Base-by-base conservation (phyloP, 768 basidiomycete genomes). In the Candolleomyces eurysporus region DNA sequence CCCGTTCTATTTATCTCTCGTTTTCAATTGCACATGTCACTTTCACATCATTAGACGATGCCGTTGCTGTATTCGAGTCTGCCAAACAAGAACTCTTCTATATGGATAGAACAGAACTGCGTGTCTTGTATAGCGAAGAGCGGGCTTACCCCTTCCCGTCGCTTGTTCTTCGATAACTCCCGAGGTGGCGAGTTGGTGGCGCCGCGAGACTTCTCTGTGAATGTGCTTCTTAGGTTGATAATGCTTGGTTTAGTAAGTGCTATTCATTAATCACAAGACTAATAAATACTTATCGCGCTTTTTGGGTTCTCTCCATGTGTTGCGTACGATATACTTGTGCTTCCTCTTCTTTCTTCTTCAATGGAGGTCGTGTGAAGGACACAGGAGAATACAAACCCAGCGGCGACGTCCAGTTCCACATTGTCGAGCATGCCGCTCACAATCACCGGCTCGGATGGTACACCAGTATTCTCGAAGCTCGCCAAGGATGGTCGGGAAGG, bases 21-120 rank as follows among this genome's bases (percentile, higher is more conserved):
- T 26, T 26, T 26, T 26, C 26, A 4, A 4, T 26, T 26, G 26
- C 26, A 4, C 26, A 26, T 26, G 26, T 26, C 26, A 26, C 26
- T 26, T 26, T 26, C 26, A 26, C 26, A 26, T 26, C 26, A 26
- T 26, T 26, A 26, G 26, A 26, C 4, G 26, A 26, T 26, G 26
- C 26, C 26, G 26, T 26, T 26, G 26, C 26, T 26, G 26, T 26
- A 26, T 2, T 26, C 26, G 26, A 61, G 49, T 50, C 55, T 48
- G 56, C 46, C 55, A 51, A 49, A 45, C 31, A 50, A 36, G 55
- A 61, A 48, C 60, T 55, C 13, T 61, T 57, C 61, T 48, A 36
- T 21, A 21, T 50, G 48, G 61, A 56, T n/a, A 48, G 55, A 32
- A 19, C 30, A 48, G 55, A 32, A 19, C 30, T 61, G 1, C 19